phyloP scores from a whole-genome alignment of 345 rosid genomes.

The Rhodamnia rubescens region DNA sequence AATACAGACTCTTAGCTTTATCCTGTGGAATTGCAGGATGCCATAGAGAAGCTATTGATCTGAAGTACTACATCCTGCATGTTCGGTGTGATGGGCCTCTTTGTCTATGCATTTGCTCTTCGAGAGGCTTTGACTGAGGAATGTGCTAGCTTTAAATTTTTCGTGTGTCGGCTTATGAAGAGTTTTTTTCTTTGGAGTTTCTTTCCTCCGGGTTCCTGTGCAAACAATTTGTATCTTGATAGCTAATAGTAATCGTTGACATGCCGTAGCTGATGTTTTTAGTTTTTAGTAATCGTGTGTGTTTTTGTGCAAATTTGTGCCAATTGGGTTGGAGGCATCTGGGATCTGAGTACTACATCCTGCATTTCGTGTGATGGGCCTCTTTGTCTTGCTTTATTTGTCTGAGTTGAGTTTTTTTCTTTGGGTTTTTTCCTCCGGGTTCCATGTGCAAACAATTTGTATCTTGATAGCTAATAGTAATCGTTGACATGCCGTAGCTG shows the following conservation, averaged over 20 bases:
- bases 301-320: no score
- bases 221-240: background rate
- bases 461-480: background rate
- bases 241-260: background rate
- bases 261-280: background rate
- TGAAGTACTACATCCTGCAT: conserved; percentile 10
- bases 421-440: background rate
- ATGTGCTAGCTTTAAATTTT: background rate
- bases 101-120: conserved; percentile 13
- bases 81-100: conserved; percentile 92
- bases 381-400: no score
- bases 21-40: conserved; percentile 45
- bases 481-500: background rate
- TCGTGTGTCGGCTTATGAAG: background rate
- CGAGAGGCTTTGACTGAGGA: conserved; percentile 63
- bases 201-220: background rate
- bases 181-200: background rate
- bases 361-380: no score
- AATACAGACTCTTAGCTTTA: background rate
- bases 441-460: background rate
- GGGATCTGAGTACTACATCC: no score
- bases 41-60: conserved; percentile 91
- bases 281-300: no score
- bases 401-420: no score
- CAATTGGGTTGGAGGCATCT: no score